These are phyloP conservation scores for Russula vinacea DNA, from an alignment of 768 basidiomycete species.

Conservation along the genomic window DNA sequence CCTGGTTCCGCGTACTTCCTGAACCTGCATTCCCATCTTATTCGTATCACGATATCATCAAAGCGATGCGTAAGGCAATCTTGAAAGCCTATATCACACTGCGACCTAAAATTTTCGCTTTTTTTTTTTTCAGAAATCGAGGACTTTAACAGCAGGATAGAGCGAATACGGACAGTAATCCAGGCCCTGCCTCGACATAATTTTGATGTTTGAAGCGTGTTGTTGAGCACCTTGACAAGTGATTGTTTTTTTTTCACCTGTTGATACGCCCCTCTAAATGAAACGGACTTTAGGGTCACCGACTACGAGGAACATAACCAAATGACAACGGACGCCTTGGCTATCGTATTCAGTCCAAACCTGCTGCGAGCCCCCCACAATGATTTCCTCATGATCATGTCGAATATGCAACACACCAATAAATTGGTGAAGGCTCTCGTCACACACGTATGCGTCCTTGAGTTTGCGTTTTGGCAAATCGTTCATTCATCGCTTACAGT, in stretches of 20 bases:
- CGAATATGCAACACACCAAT: slow-evolving; percentile 55
- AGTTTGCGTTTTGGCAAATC: neutral
- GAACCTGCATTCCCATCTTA: slow-evolving; percentile 72
- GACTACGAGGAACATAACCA: slow-evolving; percentile 87
- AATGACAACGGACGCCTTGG: slow-evolving; percentile 82
- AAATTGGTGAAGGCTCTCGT: slow-evolving; percentile 46
- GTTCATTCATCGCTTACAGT: slow-evolving; percentile 42
- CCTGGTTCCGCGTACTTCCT: slow-evolving; percentile 81
- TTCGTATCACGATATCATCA: slow-evolving; percentile 65
- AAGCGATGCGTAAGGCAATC: slow-evolving; percentile 55
- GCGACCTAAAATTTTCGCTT: neutral
- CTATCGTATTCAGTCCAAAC: slow-evolving; percentile 85
- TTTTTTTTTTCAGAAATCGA: slow-evolving; percentile 51
- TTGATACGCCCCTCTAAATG: slow-evolving; percentile 4
- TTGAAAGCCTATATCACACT: neutral
- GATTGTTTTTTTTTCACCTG: neutral
- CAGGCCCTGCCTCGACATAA: slow-evolving; percentile 67
- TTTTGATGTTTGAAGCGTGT: slow-evolving; percentile 78
- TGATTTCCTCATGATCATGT: slow-evolving; percentile 71
- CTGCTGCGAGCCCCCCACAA: slow-evolving; percentile 73
- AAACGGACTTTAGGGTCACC: slow-evolving; percentile 54
- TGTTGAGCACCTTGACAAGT: slow-evolving; percentile 81
- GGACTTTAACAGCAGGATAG: slow-evolving; percentile 63
- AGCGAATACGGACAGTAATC: slow-evolving; percentile 62
- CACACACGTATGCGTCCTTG: slow-evolving; percentile 69